Evolutionary conservation across 2,329 filamentous ascomycete genomes (phyloP).

Genomic region (Tolypocladium endophyticum): DNA sequence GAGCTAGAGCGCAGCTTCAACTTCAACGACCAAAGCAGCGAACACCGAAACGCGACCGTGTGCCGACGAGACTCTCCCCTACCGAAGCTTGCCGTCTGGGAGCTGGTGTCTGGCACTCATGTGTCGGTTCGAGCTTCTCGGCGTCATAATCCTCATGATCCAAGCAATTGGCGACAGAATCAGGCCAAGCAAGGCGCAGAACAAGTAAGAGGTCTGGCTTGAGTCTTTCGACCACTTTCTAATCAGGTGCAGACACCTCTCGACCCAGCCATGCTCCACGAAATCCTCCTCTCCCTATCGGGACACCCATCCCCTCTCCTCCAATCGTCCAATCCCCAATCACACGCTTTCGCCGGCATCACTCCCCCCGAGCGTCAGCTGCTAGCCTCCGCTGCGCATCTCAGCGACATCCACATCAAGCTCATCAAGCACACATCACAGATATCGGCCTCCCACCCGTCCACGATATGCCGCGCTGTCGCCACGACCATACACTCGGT

Average conservation of each 20-base stretch:
- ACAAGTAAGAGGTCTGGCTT: slow-evolving; percentile 6
- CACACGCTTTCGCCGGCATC: slow-evolving; percentile 37
- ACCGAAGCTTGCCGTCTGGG: not conserved
- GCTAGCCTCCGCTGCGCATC: slow-evolving; percentile 62
- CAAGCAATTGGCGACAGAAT: slow-evolving; percentile 32
- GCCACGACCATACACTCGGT: slow-evolving; percentile 64
- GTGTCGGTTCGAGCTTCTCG: slow-evolving; percentile 45
- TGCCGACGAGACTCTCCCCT: not conserved
- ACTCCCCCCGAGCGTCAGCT: slow-evolving; percentile 78
- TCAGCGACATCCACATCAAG: slow-evolving; percentile 68
- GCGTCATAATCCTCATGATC: slow-evolving; percentile 35
- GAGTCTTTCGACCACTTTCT: not conserved
- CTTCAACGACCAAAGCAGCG: not conserved
- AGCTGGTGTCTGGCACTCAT: slow-evolving; percentile 17
- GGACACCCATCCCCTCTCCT: slow-evolving; percentile 88
- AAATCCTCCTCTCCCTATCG: slow-evolving; percentile 92
- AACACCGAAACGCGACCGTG: not conserved
- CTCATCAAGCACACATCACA: slow-evolving; percentile 56
- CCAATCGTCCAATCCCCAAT: slow-evolving; percentile 38
- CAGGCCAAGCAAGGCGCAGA: slow-evolving; percentile 21
- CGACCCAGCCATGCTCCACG: slow-evolving; percentile 69
- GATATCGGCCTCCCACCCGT: slow-evolving; percentile 62
- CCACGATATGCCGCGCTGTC: slow-evolving; percentile 78
- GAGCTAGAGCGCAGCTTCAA: too few relatives aligned
- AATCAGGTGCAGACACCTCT: not conserved